Conservation (phyloP, 306 rosid species). For the Elaeagnus macrophylla region DNA sequence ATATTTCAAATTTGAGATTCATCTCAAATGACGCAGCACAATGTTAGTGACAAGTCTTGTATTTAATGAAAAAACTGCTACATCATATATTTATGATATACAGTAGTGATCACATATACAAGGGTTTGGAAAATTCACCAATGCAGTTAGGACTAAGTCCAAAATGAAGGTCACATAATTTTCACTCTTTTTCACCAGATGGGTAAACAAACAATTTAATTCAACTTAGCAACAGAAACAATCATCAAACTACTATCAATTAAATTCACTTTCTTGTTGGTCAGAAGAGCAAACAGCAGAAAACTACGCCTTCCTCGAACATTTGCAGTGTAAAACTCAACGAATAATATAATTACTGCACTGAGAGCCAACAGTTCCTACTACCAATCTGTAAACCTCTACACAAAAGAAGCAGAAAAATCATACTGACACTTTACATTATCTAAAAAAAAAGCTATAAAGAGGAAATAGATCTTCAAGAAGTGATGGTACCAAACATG, state of each 20-base stretch:
- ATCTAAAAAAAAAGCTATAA: slow-evolving; percentile 5
- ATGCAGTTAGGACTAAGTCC: background rate
- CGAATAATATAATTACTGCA: background rate
- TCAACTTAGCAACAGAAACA: background rate
- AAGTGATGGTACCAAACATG: slow-evolving; percentile 25
- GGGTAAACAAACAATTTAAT: background rate
- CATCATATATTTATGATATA: too few species aligned
- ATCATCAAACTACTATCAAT: background rate
- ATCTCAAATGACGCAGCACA: too few species aligned
- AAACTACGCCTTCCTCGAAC: too few species aligned
- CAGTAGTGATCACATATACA: too few species aligned
- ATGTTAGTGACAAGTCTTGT: too few species aligned
- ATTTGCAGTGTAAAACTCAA: too few species aligned
- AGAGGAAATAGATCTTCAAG: slow-evolving; percentile 15
- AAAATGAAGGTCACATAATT: background rate
- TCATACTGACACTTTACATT: background rate
- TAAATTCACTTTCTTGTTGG: too few species aligned
- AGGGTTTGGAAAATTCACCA: background rate
- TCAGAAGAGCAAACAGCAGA: too few species aligned
- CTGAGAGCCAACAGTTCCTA: background rate
- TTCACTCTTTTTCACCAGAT: background rate
- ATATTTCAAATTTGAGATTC: too few species aligned
- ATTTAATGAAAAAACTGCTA: too few species aligned
- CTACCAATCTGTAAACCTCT: background rate
- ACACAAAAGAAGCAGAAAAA: background rate